Base-by-base conservation (phyloP, 495 filamentous ascomycete species). In the Talaromyces adpressus region DNA sequence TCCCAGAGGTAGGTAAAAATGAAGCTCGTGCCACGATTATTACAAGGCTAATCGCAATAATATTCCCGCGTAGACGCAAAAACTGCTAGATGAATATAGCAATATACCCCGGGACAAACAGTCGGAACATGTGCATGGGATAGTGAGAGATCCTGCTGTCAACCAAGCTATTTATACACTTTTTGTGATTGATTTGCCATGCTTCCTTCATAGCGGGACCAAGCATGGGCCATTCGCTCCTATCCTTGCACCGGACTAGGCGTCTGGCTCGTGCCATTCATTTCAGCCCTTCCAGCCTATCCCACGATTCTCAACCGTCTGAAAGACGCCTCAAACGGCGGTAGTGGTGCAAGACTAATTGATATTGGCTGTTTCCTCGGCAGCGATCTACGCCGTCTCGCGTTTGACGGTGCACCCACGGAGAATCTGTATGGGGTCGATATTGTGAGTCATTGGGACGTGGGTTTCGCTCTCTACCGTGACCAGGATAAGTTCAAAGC, bases 301-400 rank as follows among this genome's bases (percentile, higher is more conserved):
- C 47, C 57, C 14, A 63, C 65, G 1, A 64, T 73, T 57, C 64
- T 69, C 23, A 36, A 49, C 22, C 64, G 65, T 5, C 27, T 76
- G 2, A 52, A 57, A 11, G 49, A 39, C 29, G 22, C 22, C 2
- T 22, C n/a, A 60, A 11, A 14, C 49, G 49, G 20, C 12, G 49
- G 49, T 29, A 29, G 20, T 23, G 65, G 66, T 39, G 58, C 63
- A 20, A 56, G 58, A 14, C 57, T 76, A 16, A 62, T 80, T 12
- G 76, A 80, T 49, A 58, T 76, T 20, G 77, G 76, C 27, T 77
- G 75, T 63, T 75, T 67, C 53, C 60, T 80, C 9, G 75, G 70
- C n/a, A 65, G 70, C 45, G 75, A 77, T 20, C 53, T 76, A 8
- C 71, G 75, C 1, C 62, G 66, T 9, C 68, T 77, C 5, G 69